phyloP scores from a whole-genome alignment of 495 filamentous ascomycete species.

The Filosporella fistucella region DNA sequence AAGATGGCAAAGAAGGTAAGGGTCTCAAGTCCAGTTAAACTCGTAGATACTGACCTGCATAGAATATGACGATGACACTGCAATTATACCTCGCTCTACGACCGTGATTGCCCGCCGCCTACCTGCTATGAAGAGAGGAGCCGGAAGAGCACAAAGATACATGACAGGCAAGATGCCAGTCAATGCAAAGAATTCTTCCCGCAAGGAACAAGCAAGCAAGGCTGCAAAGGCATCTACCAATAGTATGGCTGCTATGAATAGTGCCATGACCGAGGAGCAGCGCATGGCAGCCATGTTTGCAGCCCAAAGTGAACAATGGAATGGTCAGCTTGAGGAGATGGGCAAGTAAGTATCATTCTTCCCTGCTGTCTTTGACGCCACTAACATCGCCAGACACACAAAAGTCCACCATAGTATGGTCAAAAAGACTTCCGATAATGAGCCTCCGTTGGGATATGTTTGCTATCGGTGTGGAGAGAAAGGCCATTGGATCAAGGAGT shows the following conservation, averaged over 20 bases:
- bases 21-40: conserved; percentile 7
- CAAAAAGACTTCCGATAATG: conserved; percentile 81
- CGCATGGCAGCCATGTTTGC: conserved; percentile 86
- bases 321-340: conserved; percentile 85
- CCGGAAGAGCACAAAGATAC: conserved; percentile 88
- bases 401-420: conserved; percentile 48
- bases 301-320: conserved; percentile 80
- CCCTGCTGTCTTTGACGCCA: conserved; percentile 29
- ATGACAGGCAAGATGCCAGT: conserved; percentile 95
- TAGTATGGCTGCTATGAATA: conserved; percentile 56
- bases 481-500: conserved; percentile 97
- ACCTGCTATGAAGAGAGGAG: conserved; percentile 70
- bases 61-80: conserved; percentile 98
- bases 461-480: conserved; percentile 98
- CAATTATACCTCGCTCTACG: conserved; percentile 88
- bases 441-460: conserved; percentile 87
- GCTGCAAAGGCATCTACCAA: conserved; percentile 34
- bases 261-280: conserved; percentile 82
- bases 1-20: conserved; percentile 89
- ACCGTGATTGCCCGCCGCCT: conserved; percentile 87
- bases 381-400: conserved; percentile 37
- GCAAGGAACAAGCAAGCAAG: conserved; percentile 52
- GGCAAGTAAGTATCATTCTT: conserved; percentile 65
- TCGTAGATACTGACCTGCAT: not conserved
- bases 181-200: conserved; percentile 74